These are phyloP conservation scores for Stephanodiscus minutulus DNA, from an alignment of 108 stramenopile species.

Conservation along the genomic window DNA sequence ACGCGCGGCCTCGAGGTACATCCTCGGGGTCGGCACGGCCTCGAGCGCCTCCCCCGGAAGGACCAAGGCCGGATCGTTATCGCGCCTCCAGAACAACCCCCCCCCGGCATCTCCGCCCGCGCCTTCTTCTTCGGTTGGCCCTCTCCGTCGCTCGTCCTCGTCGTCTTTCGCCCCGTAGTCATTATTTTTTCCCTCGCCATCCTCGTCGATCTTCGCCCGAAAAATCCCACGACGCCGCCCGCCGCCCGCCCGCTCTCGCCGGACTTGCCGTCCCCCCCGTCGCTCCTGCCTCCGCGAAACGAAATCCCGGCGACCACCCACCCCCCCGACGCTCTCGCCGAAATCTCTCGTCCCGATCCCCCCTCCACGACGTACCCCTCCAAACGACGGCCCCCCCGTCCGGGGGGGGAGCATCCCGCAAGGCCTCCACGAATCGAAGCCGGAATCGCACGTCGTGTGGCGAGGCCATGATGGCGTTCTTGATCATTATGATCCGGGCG, in stretches of 20 bases:
- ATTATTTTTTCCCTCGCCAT: constrained; percentile 18
- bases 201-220: constrained; percentile 24
- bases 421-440: constrained; percentile 68
- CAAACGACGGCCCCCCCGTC: constrained; percentile 53
- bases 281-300: constrained; percentile 42
- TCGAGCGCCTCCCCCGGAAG: constrained; percentile 62
- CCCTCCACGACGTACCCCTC: constrained; percentile 58
- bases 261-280: constrained; percentile 17
- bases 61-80: constrained; percentile 44
- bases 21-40: constrained; percentile 54
- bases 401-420: constrained; percentile 76
- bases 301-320: constrained; percentile 79
- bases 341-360: constrained; percentile 65
- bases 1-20: constrained; percentile 65
- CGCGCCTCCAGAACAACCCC: not conserved
- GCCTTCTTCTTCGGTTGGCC: constrained; percentile 48
- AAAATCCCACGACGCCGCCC: not conserved
- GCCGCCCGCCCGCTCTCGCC: constrained; percentile 19
- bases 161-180: not conserved
- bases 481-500: constrained; percentile 65
- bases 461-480: constrained; percentile 78
- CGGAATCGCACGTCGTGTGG: constrained; percentile 66
- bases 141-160: constrained; percentile 3
- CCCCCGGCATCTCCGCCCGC: constrained; percentile 5
- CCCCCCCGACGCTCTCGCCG: constrained; percentile 66